These are phyloP conservation scores for Rhipidocladum racemiflorum DNA, from an alignment of 176 grass and related monocot species.

Conservation along the genomic window DNA sequence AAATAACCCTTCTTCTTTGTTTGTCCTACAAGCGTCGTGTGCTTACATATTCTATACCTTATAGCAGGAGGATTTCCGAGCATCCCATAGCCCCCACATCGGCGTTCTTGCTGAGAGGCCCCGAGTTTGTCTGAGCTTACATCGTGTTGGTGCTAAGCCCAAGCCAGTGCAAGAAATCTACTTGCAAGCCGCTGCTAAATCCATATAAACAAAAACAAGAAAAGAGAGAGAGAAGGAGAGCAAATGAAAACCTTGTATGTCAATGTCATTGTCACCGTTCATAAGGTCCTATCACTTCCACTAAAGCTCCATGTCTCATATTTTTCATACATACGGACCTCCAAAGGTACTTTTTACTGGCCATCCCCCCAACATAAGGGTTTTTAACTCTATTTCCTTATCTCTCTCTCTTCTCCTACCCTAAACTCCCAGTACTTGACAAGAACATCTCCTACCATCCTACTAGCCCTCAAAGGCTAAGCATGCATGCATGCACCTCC, in stretches of 20 bases:
- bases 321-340: constrained; percentile 17
- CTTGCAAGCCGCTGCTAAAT: background rate
- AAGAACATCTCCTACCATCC: constrained; percentile 26
- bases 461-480: constrained; percentile 40
- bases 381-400: background rate
- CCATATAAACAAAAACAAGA: background rate
- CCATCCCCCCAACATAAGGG: background rate
- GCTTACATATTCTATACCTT: no score
- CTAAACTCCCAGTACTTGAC: constrained; percentile 47
- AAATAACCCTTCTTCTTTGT: background rate
- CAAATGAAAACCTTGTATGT: background rate
- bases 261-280: background rate
- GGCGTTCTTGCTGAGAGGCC: no score
- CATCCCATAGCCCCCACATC: no score
- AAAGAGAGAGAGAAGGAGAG: background rate
- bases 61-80: no score
- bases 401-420: constrained; percentile 10
- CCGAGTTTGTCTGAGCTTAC: constrained; percentile 39
- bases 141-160: constrained; percentile 8
- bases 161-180: background rate
- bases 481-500: constrained; percentile 56
- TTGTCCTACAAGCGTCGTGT: background rate
- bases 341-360: constrained; percentile 20
- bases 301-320: constrained; percentile 15
- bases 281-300: constrained; percentile 4